phyloP scores from a whole-genome alignment of 2,329 filamentous ascomycete species.

The Zopfia rhizophila region DNA sequence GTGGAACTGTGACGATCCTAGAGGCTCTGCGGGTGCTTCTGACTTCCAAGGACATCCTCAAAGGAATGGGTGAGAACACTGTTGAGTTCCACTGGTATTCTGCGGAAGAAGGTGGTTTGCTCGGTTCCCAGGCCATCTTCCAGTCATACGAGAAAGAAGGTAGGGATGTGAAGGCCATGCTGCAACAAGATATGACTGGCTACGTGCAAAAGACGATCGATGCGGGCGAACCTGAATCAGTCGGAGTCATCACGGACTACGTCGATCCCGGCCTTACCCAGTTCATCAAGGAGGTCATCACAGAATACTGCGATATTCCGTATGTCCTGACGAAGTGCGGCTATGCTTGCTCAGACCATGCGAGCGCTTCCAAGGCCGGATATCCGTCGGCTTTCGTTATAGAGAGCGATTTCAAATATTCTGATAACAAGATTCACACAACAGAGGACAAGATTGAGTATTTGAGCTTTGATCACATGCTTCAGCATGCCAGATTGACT shows the following conservation, averaged over 20 bases:
- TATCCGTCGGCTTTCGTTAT: conserved; percentile 82
- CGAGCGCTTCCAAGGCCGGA: conserved; percentile 76
- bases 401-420: conserved; percentile 74
- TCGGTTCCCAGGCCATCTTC: conserved; percentile 92
- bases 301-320: conserved; percentile 87
- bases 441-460: conserved; percentile 77
- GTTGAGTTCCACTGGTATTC: conserved; percentile 98
- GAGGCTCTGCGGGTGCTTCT: conserved; percentile 88
- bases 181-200: conserved; percentile 95
- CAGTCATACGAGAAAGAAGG: conserved; percentile 76
- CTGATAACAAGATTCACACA: conserved; percentile 75
- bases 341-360: conserved; percentile 83
- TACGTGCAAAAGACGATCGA: conserved; percentile 85
- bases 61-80: conserved; percentile 81
- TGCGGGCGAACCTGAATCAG: conserved; percentile 82
- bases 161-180: conserved; percentile 90
- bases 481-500: conserved; percentile 87
- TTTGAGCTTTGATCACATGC: conserved; percentile 87
- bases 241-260: conserved; percentile 93
- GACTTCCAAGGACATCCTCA: conserved; percentile 73
- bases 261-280: conserved; percentile 83
- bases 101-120: conserved; percentile 86
- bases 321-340: conserved; percentile 89
- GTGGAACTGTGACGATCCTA: conserved; percentile 91
- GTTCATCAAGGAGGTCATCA: conserved; percentile 91